A percentile compares a stretch with the other conserved stretches of the same genome.
phyloP scores from a whole-genome alignment of 2,329 filamentous ascomycete genomes.

The Rhynchosporium secalis region DNA sequence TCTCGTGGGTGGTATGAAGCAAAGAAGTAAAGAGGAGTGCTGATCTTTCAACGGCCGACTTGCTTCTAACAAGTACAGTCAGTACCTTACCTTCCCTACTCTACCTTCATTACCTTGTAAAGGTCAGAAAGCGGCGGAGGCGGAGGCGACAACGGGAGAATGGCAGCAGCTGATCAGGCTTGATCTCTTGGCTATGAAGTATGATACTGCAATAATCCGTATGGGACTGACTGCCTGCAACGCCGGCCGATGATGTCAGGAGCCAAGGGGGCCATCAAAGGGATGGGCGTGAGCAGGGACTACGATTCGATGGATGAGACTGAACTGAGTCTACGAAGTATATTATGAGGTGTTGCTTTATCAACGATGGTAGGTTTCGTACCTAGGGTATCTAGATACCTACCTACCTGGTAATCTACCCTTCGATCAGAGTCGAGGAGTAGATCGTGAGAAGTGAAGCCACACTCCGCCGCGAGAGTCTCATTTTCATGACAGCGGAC shows the following conservation, averaged over 20 bases:
- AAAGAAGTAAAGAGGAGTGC: constrained; percentile 8
- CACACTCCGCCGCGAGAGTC: too few species aligned
- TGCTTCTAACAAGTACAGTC: too few species aligned
- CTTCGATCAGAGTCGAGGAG: too few species aligned
- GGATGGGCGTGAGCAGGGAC: not conserved
- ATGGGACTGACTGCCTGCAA: not conserved
- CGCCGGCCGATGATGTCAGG: constrained; percentile 11
- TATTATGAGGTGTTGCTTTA: constrained; percentile 4
- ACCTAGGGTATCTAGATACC: too few species aligned
- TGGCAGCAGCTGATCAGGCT: not conserved
- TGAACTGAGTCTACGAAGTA: not conserved
- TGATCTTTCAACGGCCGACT: constrained; percentile 3
- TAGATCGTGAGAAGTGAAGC: not conserved
- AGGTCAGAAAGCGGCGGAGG: not conserved
- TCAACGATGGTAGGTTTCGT: not conserved
- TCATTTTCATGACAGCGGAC: too few species aligned
- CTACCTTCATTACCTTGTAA: not conserved
- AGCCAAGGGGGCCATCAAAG: too few species aligned
- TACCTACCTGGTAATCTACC: too few species aligned
- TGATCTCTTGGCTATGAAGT: constrained; percentile 3
- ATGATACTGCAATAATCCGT: too few species aligned
- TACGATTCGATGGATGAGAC: not conserved
- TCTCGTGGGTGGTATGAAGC: constrained; percentile 4
- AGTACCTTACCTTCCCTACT: too few species aligned
- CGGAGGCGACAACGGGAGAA: constrained; percentile 10